Conservation (phyloP, 805 yeast species). For the Diddensiella santjacobensis region DNA sequence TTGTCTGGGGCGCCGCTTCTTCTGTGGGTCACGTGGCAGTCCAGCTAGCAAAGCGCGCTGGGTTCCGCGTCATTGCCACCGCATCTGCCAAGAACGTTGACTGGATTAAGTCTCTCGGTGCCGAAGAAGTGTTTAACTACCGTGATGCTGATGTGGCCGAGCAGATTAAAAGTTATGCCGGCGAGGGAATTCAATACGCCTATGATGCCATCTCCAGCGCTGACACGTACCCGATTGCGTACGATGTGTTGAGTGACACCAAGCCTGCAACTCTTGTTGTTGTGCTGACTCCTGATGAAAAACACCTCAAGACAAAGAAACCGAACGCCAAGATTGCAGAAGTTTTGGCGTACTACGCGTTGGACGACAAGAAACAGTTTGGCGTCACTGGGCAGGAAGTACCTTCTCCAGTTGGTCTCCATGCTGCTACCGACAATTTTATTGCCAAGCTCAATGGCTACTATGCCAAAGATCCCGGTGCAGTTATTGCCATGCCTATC, state of each 20-base stretch:
- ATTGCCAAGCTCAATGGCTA: conserved; percentile 4
- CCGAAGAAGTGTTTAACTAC: conserved; percentile 46
- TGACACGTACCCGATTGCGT: conserved; percentile 18
- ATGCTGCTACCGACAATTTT: conserved; percentile 3
- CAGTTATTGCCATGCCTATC: conserved; percentile 17
- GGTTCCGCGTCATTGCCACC: conserved; percentile 45
- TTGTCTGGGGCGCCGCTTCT: conserved; percentile 49
- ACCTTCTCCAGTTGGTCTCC: conserved; percentile 16
- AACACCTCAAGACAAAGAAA: not conserved
- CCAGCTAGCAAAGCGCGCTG: conserved; percentile 54
- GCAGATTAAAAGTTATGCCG: conserved; percentile 35
- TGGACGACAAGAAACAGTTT: conserved; percentile 16
- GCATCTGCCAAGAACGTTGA: conserved; percentile 48
- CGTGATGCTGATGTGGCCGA: conserved; percentile 42
- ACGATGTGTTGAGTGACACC: conserved; percentile 15
- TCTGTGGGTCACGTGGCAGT: conserved; percentile 55
- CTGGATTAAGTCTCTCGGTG: conserved; percentile 44
- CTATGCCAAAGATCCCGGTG: conserved; percentile 2
- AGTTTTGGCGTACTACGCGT: conserved; percentile 17
- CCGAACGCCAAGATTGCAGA: not conserved
- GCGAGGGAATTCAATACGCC: conserved; percentile 25
- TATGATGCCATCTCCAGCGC: conserved; percentile 26
- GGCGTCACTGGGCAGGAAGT: conserved; percentile 4
- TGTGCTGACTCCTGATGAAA: not conserved
- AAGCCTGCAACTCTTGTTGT: conserved; percentile 9